Base-by-base conservation (phyloP, 1,284 basidiomycete genomes). In the Pyrrhoderma lamaoense region DNA sequence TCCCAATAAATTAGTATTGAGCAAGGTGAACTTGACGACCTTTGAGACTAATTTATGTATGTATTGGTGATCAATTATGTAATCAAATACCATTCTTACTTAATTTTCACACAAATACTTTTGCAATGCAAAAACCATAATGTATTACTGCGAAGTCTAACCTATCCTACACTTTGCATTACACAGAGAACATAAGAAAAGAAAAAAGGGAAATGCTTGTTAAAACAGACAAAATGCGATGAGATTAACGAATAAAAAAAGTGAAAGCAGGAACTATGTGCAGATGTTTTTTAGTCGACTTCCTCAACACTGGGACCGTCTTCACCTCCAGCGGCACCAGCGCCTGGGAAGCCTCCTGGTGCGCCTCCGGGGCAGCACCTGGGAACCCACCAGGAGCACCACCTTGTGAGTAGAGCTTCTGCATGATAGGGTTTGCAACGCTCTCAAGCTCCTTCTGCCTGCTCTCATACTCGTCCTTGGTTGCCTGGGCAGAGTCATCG, bases 401-500 rank as follows among this genome's bases (percentile, higher is more conserved):
- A 61, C 85, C 88, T 42, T 79, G 87, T 54, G 80, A 79, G 72
- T 97, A 97, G 22, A 94, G 80, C 72, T 87, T 89, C 73, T 87
- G 82, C 92, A 95, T 95, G 72, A 95, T 94, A 46, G 93, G 93
- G 77, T 86, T 94, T 61, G 93, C 89, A 59, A 93, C 68, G 9
- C 66, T 74, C 75, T 99, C 95, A 54, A 99, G 78, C 73, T 97
- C 94, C 79, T 97, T 96, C 71, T 97, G 94, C 73, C 86, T 89
- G 66, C 79, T 79, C 69, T 93, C 88, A 73, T 97, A 95, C 76
- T 99, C 96, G 65, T 95, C 92, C 75, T 93, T 96, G 58, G 85
- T 86, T 9, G 82, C 96, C 70, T 97, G 92, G 64, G 91, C 87
- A 44, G 89, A 88, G 56, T 61, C 71, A 67, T 97, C 95, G 61